These are phyloP conservation scores for Vaccinium vitisidaea DNA, from an alignment of 148 eudicot genomes.

Conservation along the genomic window DNA sequence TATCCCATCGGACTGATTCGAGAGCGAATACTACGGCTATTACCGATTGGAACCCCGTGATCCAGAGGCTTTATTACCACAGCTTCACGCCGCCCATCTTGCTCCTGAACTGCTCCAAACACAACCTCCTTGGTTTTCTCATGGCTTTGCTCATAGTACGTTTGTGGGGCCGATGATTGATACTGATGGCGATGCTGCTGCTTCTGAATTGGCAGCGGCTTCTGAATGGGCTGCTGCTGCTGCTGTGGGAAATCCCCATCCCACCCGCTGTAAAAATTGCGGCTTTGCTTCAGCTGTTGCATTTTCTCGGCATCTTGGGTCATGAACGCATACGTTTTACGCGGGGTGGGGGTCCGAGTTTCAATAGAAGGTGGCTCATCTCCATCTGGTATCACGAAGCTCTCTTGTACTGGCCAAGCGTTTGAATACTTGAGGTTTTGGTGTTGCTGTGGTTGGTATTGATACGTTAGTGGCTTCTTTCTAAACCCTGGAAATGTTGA, in stretches of 20 bases:
- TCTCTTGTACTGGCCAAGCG: slow-evolving; percentile 79
- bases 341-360: slow-evolving; percentile 72
- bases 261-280: slow-evolving; percentile 62
- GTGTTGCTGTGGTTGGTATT: slow-evolving; percentile 34
- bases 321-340: slow-evolving; percentile 90
- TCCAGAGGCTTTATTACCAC: slow-evolving; percentile 65
- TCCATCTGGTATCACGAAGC: slow-evolving; percentile 75
- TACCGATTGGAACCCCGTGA: slow-evolving; percentile 40
- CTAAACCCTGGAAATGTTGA: slow-evolving; percentile 54
- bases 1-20: slow-evolving; percentile 29
- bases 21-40: slow-evolving; percentile 32
- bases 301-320: slow-evolving; percentile 76
- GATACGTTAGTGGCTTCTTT: slow-evolving; percentile 37
- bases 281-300: slow-evolving; percentile 78
- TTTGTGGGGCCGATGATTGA: slow-evolving; percentile 54
- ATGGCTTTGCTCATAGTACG: slow-evolving; percentile 80
- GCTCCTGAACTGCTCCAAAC: slow-evolving; percentile 92
- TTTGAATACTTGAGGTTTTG: slow-evolving; percentile 39
- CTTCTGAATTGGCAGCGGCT: slow-evolving; percentile 35
- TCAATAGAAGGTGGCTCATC: slow-evolving; percentile 88
- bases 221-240: slow-evolving; percentile 28
- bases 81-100: slow-evolving; percentile 37
- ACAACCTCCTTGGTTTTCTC: slow-evolving; percentile 72
- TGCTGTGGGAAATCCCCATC: slow-evolving; percentile 53
- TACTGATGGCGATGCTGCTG: slow-evolving; percentile 67